Base-by-base conservation (phyloP, 176 grass and related monocot species). In the Neostapfia colusana region DNA sequence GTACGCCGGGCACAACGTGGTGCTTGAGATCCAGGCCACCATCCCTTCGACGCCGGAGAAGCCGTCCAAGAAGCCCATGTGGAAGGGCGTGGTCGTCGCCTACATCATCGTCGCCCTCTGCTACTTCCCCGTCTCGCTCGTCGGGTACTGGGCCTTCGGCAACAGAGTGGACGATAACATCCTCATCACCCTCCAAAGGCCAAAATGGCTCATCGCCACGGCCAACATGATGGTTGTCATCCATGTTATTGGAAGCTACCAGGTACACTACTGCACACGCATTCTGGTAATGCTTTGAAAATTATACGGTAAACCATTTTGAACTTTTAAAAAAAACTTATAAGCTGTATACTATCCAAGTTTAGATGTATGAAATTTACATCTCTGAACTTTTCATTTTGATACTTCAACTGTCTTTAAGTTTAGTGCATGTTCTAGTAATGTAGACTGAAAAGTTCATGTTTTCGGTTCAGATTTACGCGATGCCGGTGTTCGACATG, bases 1-100 rank as follows among this genome's bases (percentile, higher is more conserved):
- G 4, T 97, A 91, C 41, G 94, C 94, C 0, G 94, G 90, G 0
- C 94, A 97, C 86, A 97, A 97, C 23, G 91, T 97, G 49, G 94
- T 93, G 50, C 72, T 97, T 13, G 94, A 97, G 79, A 97, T 97
- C 63, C 94, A 97, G 31, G 94, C 94, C 17, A 97, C 94, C 8
- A 93, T 97, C 41, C 91, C 91, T 12, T 97, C 94, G 0, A 88
- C 88, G 25, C 88, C 94, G 24, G 88, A 93, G 70, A 84, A 73
- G 49, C 94, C 91, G 1, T 93, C 94, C 23, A 97, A 97, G 79
- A 97, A 89, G 83, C 88, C 94, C 6, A 97, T 97, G 94, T 97
- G 94, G 94, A 93, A 75, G 85, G 94, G 94, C 3, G 94, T 97
- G 7, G 21, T 97, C 11, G 91, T 97, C 3, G 94, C 94, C 38